Evolutionary conservation across 768 basidiomycete genomes (phyloP).

Genomic region (Pulveroboletus sp.): DNA sequence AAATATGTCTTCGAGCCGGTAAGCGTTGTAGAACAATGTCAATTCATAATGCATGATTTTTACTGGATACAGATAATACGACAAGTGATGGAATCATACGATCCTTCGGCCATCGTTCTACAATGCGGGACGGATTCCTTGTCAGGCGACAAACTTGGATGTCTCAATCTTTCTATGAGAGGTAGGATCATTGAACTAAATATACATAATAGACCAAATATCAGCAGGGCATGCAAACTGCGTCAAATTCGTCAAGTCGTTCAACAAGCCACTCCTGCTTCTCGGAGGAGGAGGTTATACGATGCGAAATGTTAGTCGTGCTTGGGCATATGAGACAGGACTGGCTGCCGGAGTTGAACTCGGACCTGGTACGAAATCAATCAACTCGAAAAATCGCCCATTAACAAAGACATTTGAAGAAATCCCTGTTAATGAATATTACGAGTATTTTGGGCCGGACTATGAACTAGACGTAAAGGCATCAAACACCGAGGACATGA

Average conservation of each 20-base stretch:
- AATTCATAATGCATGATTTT: background rate
- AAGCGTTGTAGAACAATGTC: conserved; percentile 26
- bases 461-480: conserved; percentile 93
- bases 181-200: conserved; percentile 38
- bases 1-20: conserved; percentile 95
- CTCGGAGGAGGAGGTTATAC: conserved; percentile 98
- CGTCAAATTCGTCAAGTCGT: conserved; percentile 94
- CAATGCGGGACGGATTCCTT: conserved; percentile 98
- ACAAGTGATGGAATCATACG: conserved; percentile 91
- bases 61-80: conserved; percentile 67
- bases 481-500: conserved; percentile 94
- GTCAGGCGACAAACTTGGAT: conserved; percentile 93
- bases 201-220: background rate
- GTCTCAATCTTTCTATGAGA: conserved; percentile 94
- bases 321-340: conserved; percentile 98
- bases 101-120: conserved; percentile 91
- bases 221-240: conserved; percentile 88
- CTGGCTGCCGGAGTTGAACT: conserved; percentile 97
- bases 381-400: background rate
- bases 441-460: conserved; percentile 98
- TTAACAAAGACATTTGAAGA: conserved; percentile 44
- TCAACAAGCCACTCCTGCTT: conserved; percentile 88
- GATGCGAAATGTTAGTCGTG: conserved; percentile 93
- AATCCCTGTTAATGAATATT: conserved; percentile 98
- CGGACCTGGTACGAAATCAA: conserved; percentile 56